Evolutionary conservation across 2,329 filamentous ascomycete genomes (phyloP).

Genomic region (Venturia nashicola): DNA sequence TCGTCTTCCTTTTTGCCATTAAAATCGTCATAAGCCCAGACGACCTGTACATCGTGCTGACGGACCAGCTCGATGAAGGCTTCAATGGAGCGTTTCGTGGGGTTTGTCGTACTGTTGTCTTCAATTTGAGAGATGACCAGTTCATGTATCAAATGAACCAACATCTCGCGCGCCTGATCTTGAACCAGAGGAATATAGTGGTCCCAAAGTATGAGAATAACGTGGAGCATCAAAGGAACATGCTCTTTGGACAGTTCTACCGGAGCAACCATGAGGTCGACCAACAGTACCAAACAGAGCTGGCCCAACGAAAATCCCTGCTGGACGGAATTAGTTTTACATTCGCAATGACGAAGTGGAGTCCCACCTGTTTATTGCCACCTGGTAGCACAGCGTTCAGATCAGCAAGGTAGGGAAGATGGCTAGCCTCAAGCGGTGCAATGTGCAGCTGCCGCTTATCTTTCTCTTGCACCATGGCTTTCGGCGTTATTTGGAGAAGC

Average conservation of each 20-base stretch:
- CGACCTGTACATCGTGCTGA: conserved; percentile 68
- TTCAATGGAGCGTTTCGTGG: conserved; percentile 67
- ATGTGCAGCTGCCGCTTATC: conserved; percentile 17
- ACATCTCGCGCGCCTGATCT: conserved; percentile 93
- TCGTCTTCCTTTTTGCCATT: conserved; percentile 64
- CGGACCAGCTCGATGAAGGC: conserved; percentile 79
- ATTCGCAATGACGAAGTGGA: background rate
- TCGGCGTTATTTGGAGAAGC: conserved; percentile 79
- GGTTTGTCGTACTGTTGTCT: conserved; percentile 50
- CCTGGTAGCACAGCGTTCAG: conserved; percentile 64
- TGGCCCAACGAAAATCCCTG: conserved; percentile 80
- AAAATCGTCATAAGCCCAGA: conserved; percentile 91
- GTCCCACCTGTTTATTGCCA: conserved; percentile 52
- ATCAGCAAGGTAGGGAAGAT: conserved; percentile 82
- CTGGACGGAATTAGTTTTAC: conserved; percentile 37
- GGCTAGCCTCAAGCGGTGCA: conserved; percentile 59
- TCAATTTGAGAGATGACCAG: conserved; percentile 71
- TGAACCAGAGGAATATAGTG: conserved; percentile 92
- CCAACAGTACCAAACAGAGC: conserved; percentile 80
- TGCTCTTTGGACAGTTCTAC: conserved; percentile 68
- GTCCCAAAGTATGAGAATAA: conserved; percentile 91
- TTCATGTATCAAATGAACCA: conserved; percentile 94
- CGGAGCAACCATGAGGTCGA: conserved; percentile 91
- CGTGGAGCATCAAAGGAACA: conserved; percentile 76
- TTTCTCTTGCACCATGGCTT: conserved; percentile 94